Evolutionary conservation across 139 green algal genomes (phyloP).

Genomic region (Coelastrella sp.): DNA sequence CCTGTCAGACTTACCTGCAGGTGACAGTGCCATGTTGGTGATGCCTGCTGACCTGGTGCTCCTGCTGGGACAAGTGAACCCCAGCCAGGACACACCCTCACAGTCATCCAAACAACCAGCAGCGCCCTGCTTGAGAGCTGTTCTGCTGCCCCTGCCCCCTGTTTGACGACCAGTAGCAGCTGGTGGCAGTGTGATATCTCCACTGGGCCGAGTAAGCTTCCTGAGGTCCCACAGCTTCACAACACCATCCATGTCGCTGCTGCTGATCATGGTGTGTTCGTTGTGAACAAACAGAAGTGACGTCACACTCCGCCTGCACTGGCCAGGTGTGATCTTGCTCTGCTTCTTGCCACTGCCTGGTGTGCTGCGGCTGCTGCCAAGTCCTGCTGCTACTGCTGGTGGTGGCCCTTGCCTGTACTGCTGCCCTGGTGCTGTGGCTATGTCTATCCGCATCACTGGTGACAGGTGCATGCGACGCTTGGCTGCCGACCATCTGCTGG

Average conservation of each 20-base stretch:
- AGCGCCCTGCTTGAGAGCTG: too few species aligned
- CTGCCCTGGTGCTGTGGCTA: background rate
- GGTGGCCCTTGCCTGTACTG: background rate
- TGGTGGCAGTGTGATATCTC: constrained; percentile 21
- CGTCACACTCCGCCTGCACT: constrained; percentile 69
- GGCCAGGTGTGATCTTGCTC: background rate
- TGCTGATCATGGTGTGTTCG: constrained; percentile 63
- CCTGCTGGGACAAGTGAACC: constrained; percentile 39
- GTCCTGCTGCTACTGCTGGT: background rate
- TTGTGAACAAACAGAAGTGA: constrained; percentile 68
- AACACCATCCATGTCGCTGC: constrained; percentile 71
- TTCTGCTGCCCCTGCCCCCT: too few species aligned
- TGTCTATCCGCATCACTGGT: constrained; percentile 7
- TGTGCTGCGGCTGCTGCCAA: background rate
- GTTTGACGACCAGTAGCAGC: constrained; percentile 2
- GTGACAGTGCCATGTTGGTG: constrained; percentile 63
- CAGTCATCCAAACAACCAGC: too few species aligned
- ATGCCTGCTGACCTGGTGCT: constrained; percentile 59
- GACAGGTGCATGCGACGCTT: constrained; percentile 22
- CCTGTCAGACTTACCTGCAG: background rate
- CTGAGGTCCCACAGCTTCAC: constrained; percentile 84
- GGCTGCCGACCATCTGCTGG: constrained; percentile 30
- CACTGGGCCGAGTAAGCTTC: constrained; percentile 9
- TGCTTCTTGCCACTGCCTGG: background rate
- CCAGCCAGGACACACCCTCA: constrained; percentile 5